phyloP scores from a whole-genome alignment of 768 basidiomycete genomes.

The Pleurotus giganteus region DNA sequence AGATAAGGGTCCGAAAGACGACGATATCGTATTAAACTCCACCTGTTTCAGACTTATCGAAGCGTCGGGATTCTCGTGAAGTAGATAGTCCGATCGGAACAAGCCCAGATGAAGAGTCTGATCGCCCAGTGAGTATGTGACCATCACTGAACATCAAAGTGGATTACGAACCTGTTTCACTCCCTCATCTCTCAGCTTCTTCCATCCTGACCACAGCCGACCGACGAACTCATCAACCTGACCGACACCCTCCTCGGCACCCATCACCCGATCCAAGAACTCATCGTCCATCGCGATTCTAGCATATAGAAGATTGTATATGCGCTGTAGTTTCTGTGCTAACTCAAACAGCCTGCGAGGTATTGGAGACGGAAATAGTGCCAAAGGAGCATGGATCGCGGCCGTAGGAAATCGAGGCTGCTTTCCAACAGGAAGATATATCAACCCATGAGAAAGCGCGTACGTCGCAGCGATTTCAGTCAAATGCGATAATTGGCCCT shows the following conservation, averaged over 20 bases:
- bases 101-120: conserved; percentile 86
- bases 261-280: conserved; percentile 86
- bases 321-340: conserved; percentile 64
- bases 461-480: conserved; percentile 72
- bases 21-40: conserved; percentile 96
- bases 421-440: conserved; percentile 67
- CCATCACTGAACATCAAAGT: background rate
- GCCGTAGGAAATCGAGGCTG: conserved; percentile 40
- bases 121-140: background rate
- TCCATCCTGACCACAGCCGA: conserved; percentile 86
- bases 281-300: conserved; percentile 73
- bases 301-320: conserved; percentile 86
- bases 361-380: conserved; percentile 85
- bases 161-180: conserved; percentile 36
- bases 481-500: conserved; percentile 56
- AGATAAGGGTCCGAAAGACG: conserved; percentile 84
- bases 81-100: conserved; percentile 92
- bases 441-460: conserved; percentile 79
- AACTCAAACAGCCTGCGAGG: conserved; percentile 68
- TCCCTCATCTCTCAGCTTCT: conserved; percentile 63
- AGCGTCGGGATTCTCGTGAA: conserved; percentile 52
- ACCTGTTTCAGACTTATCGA: conserved; percentile 77
- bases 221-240: conserved; percentile 87
- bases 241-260: conserved; percentile 70
- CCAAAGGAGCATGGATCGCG: conserved; percentile 88